Conservation (phyloP, 805 yeast species). For the Priceomyces castillae region DNA sequence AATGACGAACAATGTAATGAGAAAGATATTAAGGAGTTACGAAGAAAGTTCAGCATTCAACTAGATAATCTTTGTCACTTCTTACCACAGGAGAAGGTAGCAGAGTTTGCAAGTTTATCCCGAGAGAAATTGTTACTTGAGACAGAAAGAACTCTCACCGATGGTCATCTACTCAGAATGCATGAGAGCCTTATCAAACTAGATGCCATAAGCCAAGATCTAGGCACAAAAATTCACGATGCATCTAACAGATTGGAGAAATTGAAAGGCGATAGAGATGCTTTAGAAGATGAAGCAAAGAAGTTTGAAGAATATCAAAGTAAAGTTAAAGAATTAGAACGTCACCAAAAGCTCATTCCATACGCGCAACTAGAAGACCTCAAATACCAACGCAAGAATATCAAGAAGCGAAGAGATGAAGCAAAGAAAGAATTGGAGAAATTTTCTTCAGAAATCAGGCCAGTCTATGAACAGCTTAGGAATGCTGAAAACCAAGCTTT, state of each 20-base stretch:
- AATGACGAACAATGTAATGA: constrained; percentile 44
- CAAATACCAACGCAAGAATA: constrained; percentile 27
- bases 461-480: constrained; percentile 17
- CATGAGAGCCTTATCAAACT: constrained; percentile 57
- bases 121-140: constrained; percentile 73
- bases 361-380: constrained; percentile 40
- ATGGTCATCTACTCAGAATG: constrained; percentile 50
- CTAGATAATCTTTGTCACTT: constrained; percentile 91
- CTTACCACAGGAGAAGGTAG: constrained; percentile 92
- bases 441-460: constrained; percentile 22
- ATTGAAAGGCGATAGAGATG: constrained; percentile 36
- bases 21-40: constrained; percentile 40
- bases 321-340: constrained; percentile 38
- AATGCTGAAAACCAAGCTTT: constrained; percentile 6
- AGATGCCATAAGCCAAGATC: constrained; percentile 39
- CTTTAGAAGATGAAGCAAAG: constrained; percentile 45
- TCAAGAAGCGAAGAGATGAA: constrained; percentile 33
- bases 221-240: constrained; percentile 24
- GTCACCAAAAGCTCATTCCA: constrained; percentile 39
- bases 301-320: constrained; percentile 45
- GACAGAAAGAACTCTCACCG: constrained; percentile 77
- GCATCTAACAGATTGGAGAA: constrained; percentile 27
- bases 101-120: constrained; percentile 80
- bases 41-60: constrained; percentile 66
- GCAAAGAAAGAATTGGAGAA: constrained; percentile 31